These are phyloP conservation scores for Alternaria dauci DNA, from an alignment of 2,329 filamentous ascomycete species.

Conservation along the genomic window DNA sequence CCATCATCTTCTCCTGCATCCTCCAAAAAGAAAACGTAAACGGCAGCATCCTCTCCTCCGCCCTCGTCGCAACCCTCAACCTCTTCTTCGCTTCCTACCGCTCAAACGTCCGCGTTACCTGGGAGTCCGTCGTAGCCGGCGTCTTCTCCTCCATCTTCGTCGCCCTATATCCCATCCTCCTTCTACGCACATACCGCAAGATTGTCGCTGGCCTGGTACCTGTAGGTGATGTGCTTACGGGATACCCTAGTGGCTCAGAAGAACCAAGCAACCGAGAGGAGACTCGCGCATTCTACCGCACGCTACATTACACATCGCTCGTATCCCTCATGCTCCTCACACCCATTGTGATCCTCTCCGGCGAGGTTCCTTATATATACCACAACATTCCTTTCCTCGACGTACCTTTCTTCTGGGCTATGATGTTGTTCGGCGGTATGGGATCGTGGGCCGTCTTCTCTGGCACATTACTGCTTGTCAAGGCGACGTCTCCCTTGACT, in stretches of 20 bases:
- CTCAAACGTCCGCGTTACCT: slow-evolving; percentile 58
- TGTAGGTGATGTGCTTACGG: slow-evolving; percentile 55
- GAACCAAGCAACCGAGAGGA: slow-evolving; percentile 54
- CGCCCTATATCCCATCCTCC: slow-evolving; percentile 61
- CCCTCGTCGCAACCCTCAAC: slow-evolving; percentile 61
- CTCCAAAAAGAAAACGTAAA: slow-evolving; percentile 58
- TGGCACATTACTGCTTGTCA: slow-evolving; percentile 58
- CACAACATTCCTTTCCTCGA: slow-evolving; percentile 65
- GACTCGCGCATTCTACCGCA: slow-evolving; percentile 61
- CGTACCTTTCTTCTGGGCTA: slow-evolving; percentile 64
- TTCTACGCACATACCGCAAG: slow-evolving; percentile 60
- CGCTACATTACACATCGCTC: slow-evolving; percentile 62
- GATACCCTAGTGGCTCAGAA: slow-evolving; percentile 46
- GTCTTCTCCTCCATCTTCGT: slow-evolving; percentile 62
- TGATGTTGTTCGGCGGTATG: slow-evolving; percentile 59
- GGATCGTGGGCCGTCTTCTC: slow-evolving; percentile 60
- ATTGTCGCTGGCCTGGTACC: slow-evolving; percentile 57
- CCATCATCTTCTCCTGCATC: slow-evolving; percentile 59
- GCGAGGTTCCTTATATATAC: slow-evolving; percentile 59
- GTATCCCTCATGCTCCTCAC: slow-evolving; percentile 60
- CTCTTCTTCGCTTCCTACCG: slow-evolving; percentile 60
- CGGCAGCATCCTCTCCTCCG: slow-evolving; percentile 59
- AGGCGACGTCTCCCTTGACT: slow-evolving; percentile 61
- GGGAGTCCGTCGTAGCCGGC: slow-evolving; percentile 61
- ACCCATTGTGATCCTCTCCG: slow-evolving; percentile 60